Percentiles rank a stretch among this genome's conserved stretches.
These are phyloP conservation scores for Canavalia gladiata DNA, from an alignment of 306 rosid genomes.

Conservation along the genomic window DNA sequence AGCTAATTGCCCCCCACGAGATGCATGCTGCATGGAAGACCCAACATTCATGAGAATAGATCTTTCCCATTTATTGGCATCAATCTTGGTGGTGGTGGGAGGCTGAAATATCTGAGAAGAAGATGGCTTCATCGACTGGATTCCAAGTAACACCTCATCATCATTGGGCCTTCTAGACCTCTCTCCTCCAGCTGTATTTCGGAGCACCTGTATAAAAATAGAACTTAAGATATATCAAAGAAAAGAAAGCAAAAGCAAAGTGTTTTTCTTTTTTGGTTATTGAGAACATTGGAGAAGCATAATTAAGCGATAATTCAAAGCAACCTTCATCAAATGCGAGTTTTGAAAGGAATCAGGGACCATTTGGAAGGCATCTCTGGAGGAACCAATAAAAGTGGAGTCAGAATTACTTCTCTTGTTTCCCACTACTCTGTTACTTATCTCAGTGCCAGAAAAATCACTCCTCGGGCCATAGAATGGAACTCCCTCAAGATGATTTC, in stretches of 20 bases:
- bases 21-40: constrained; percentile 70
- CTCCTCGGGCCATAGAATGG: constrained; percentile 87
- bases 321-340: constrained; percentile 84
- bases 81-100: constrained; percentile 65
- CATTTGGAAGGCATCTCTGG: constrained; percentile 71
- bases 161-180: constrained; percentile 78
- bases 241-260: constrained; percentile 2
- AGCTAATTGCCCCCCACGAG: constrained; percentile 66
- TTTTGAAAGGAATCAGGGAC: constrained; percentile 79
- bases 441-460: constrained; percentile 79
- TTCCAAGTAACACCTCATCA: constrained; percentile 66
- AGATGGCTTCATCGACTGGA: constrained; percentile 74
- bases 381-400: constrained; percentile 76
- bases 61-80: constrained; percentile 71
- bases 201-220: constrained; percentile 63
- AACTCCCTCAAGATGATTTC: constrained; percentile 88
- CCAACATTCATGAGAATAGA: constrained; percentile 73
- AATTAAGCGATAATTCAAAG: constrained; percentile 18
- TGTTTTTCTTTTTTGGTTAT: background rate
- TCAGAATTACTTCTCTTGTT: constrained; percentile 89
- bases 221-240: constrained; percentile 38
- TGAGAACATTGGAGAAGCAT: constrained; percentile 29
- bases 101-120: constrained; percentile 77
- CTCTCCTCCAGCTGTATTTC: constrained; percentile 79
- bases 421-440: constrained; percentile 72